Percentiles rank a stretch among this genome's conserved stretches.
Conservation (phyloP, 192 early-diverging fungal species). For the Coemansia sp. region DNA sequence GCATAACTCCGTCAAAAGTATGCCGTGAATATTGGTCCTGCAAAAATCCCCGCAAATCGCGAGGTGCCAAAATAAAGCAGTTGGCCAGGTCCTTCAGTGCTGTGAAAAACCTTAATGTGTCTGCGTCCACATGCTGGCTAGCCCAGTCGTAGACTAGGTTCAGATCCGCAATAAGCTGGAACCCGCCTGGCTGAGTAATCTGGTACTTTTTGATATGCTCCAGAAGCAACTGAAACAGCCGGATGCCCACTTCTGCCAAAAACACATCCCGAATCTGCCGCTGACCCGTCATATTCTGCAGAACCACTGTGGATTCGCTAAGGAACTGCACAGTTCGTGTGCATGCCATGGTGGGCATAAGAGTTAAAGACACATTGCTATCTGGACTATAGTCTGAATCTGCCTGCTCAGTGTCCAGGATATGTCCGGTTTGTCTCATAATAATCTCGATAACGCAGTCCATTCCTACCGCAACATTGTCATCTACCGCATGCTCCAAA, state of each 20-base stretch:
- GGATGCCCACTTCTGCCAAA: conserved; percentile 80
- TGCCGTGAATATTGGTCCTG: conserved; percentile 42
- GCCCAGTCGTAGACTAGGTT: conserved; percentile 55
- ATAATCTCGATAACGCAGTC: conserved; percentile 89
- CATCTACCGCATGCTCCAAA: conserved; percentile 84
- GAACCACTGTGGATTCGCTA: conserved; percentile 67
- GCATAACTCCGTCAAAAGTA: conserved; percentile 54
- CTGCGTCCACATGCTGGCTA: conserved; percentile 23
- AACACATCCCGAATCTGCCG: conserved; percentile 87
- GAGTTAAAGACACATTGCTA: conserved; percentile 55
- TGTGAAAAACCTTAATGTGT: conserved; percentile 41
- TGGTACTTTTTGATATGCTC: conserved; percentile 81
- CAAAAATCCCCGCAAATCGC: conserved; percentile 44
- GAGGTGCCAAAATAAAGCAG: conserved; percentile 51
- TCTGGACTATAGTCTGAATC: conserved; percentile 74
- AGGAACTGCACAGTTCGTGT: conserved; percentile 72
- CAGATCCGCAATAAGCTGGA: conserved; percentile 75
- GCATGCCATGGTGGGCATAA: conserved; percentile 84
- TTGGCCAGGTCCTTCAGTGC: conserved; percentile 54
- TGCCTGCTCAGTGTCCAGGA: conserved; percentile 70
- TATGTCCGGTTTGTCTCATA: conserved; percentile 78
- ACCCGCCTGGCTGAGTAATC: conserved; percentile 80
- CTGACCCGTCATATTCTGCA: conserved; percentile 71
- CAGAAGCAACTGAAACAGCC: conserved; percentile 81
- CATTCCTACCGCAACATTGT: conserved; percentile 87